Percentiles rank a stretch among this genome's conserved stretches.
These are phyloP conservation scores for Paracoccidioides brasiliensis DNA, from an alignment of 2,329 filamentous ascomycete species.

Conservation along the genomic window DNA sequence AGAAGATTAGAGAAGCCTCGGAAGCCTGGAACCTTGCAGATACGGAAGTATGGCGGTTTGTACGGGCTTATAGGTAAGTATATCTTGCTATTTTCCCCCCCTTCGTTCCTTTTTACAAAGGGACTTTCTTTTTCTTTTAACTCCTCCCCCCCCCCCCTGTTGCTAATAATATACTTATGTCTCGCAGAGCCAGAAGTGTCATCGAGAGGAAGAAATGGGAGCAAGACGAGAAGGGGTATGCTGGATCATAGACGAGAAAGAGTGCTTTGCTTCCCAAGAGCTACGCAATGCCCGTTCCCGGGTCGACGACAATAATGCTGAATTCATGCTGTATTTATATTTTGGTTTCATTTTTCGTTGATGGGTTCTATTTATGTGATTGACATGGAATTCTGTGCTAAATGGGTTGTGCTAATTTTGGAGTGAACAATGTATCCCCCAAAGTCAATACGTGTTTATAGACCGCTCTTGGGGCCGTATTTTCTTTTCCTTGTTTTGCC, in stretches of 20 bases:
- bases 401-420: too few relatives aligned
- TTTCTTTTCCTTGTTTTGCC: too few relatives aligned
- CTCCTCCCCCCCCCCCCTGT: not conserved
- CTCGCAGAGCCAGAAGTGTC: constrained; percentile 36
- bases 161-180: constrained; percentile 1
- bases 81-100: not conserved
- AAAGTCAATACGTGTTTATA: too few relatives aligned
- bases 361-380: not conserved
- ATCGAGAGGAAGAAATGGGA: constrained; percentile 48
- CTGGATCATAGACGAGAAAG: constrained; percentile 29
- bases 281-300: not conserved
- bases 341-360: not conserved
- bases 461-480: too few relatives aligned
- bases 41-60: constrained; percentile 52
- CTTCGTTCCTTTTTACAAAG: not conserved
- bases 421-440: too few relatives aligned
- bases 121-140: too few relatives aligned
- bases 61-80: constrained; percentile 40
- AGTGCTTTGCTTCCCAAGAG: not conserved
- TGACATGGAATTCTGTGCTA: not conserved
- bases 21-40: constrained; percentile 49
- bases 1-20: constrained; percentile 26
- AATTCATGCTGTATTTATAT: not conserved
- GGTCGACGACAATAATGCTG: not conserved
- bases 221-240: constrained; percentile 44